Evolutionary conservation across 2,329 filamentous ascomycete genomes (phyloP).

Genomic region (Aspergillus ibericus): DNA sequence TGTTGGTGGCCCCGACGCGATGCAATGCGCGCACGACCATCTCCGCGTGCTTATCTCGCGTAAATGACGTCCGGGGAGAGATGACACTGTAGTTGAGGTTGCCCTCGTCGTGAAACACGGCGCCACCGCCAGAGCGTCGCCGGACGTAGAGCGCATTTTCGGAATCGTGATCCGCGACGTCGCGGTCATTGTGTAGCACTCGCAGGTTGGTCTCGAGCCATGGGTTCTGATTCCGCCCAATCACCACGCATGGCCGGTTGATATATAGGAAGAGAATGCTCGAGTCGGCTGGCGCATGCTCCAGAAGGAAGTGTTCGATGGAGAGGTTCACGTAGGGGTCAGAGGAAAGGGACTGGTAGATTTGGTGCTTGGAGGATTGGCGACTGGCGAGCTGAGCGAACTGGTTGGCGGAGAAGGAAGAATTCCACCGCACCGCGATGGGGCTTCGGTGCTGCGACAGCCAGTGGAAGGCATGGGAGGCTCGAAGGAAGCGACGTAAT

Average conservation of each 20-base stretch:
- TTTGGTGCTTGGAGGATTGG: slow-evolving; percentile 51
- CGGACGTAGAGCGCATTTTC: slow-evolving; percentile 66
- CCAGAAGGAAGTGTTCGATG: slow-evolving; percentile 86
- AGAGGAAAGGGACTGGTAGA: slow-evolving; percentile 68
- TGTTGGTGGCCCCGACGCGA: slow-evolving; percentile 47
- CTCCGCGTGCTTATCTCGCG: slow-evolving; percentile 81
- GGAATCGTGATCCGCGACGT: slow-evolving; percentile 17
- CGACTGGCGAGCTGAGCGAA: slow-evolving; percentile 38
- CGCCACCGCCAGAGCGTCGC: slow-evolving; percentile 81
- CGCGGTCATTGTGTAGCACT: slow-evolving; percentile 52
- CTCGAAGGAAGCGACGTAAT: slow-evolving; percentile 14
- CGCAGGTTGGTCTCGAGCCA: slow-evolving; percentile 86
- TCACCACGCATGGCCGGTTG: slow-evolving; percentile 82
- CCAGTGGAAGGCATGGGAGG: slow-evolving; percentile 23
- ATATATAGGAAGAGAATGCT: slow-evolving; percentile 83
- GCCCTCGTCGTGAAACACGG: slow-evolving; percentile 89
- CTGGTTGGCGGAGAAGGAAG: slow-evolving; percentile 29
- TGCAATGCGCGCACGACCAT: slow-evolving; percentile 88
- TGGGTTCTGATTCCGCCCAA: slow-evolving; percentile 96
- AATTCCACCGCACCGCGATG: slow-evolving; percentile 26
- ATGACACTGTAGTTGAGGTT: slow-evolving; percentile 97
- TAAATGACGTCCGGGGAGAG: slow-evolving; percentile 72
- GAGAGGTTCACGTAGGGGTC: slow-evolving; percentile 90
- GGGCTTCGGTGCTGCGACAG: slow-evolving; percentile 15
- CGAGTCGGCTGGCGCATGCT: slow-evolving; percentile 69